Evolutionary conservation across 371 early-diverging fungal species (phyloP).

Genomic region (Saksenaea vasiformis): DNA sequence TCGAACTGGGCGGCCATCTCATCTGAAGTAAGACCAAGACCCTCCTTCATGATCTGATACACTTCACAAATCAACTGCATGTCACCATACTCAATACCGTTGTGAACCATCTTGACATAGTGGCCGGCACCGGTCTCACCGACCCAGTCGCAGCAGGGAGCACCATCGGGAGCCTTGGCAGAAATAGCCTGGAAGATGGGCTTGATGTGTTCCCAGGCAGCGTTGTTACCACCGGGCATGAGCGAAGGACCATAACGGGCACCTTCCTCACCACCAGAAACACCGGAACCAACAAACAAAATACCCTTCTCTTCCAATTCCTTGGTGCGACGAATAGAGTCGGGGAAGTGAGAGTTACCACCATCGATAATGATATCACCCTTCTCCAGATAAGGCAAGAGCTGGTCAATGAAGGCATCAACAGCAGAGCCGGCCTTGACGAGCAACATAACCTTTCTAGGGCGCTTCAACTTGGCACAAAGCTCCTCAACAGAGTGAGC

Average conservation of each 20-base stretch:
- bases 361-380: conserved; percentile 99
- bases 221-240: conserved; percentile 98
- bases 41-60: conserved; percentile 90
- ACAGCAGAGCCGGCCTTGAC: conserved; percentile 98
- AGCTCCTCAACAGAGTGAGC: conserved; percentile 94
- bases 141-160: conserved; percentile 99
- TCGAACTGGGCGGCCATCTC: conserved; percentile 90
- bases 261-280: conserved; percentile 99
- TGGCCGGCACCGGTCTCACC: conserved; percentile 98
- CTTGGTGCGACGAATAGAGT: conserved; percentile 90
- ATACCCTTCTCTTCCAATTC: conserved; percentile 88
- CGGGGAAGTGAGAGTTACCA: conserved; percentile 99
- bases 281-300: conserved; percentile 97
- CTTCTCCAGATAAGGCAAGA: conserved; percentile 81
- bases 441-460: conserved; percentile 95
- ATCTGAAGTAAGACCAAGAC: conserved; percentile 76
- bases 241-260: conserved; percentile 98
- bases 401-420: conserved; percentile 92
- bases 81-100: conserved; percentile 99
- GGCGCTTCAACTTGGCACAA: conserved; percentile 89
- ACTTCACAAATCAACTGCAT: conserved; percentile 99
- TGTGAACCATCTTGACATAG: conserved; percentile 99
- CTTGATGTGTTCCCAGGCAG: conserved; percentile 93
- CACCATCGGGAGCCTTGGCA: conserved; percentile 84
- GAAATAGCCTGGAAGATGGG: conserved; percentile 95